Base-by-base conservation (phyloP, 2,329 filamentous ascomycete species). In the Stemphylium beticola region DNA sequence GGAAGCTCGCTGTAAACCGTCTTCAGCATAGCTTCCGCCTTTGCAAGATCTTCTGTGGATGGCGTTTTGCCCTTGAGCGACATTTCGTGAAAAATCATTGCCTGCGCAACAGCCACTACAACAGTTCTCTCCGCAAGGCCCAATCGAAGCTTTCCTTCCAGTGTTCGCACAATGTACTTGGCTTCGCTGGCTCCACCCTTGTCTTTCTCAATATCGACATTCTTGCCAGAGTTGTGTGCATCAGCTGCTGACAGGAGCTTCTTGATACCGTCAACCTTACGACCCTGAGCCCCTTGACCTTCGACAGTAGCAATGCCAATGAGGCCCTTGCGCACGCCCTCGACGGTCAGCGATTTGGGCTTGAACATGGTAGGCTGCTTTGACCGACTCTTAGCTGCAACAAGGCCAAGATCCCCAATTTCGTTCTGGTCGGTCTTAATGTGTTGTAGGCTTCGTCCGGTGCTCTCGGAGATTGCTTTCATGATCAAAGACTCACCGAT, bases 301-400 rank as follows among this genome's bases (percentile, higher is more conserved):
- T 91, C 85, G 12, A 91, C 84, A 15, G 90, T 96, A 6, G 95
- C 95, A 71, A 99, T 96, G 31, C 83, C 85, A 82, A 98, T 90
- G 32, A 99, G 77, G 1, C 91, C 91, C 70, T 95, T 88, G 68
- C 96, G 92, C 2, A 99, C 93, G 24, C 89, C 92, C 53, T 85
- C 85, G 1, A 99, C 84, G 0, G 93, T 97, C 65, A 99, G 79
- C 24, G 93, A 83, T 76, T 96, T 97, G 2, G 93, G 95, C 75
- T 96, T 96, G 82, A 98, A 97, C 92, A 99, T 97, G 18, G 95
- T 98, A 10, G 91, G 91, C 71, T 99, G 95, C 40, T 93, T 98
- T 12, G 90, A 91, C 75, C 93, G 87, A 78, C 92, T 97, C 80
- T 98, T 97, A 43, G 96, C 91, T 38, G 95, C 95, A 1, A 99